These are phyloP conservation scores for Talaromyces pinophilus DNA, from an alignment of 2,329 filamentous ascomycete genomes.

Conservation along the genomic window DNA sequence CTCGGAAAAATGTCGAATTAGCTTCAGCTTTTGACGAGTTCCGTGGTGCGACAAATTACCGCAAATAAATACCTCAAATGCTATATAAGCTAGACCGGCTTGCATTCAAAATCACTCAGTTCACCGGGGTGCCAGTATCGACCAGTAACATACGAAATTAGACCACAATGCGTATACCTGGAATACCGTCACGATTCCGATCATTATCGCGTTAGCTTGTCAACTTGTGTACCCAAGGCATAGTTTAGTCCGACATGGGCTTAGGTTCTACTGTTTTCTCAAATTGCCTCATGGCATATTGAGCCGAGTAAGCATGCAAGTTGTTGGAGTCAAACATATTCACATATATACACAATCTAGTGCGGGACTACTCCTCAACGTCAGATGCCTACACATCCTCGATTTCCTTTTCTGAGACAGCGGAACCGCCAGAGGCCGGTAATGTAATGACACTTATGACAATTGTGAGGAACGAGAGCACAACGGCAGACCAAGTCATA, in stretches of 20 bases:
- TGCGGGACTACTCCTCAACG: not conserved
- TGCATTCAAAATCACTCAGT: conserved; percentile 3
- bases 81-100: not conserved
- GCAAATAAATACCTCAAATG: conserved; percentile 17
- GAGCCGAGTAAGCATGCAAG: not conserved
- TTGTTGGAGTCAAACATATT: not conserved
- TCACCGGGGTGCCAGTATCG: not conserved
- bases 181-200: not conserved
- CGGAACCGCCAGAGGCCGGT: conserved; percentile 24
- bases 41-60: conserved; percentile 1
- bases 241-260: not conserved
- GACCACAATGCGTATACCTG: not conserved
- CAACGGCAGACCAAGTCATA: conserved; percentile 61
- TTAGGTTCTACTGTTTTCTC: not conserved
- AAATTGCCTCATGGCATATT: not conserved
- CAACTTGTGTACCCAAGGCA: not conserved
- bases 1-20: conserved; percentile 12
- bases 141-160: not conserved
- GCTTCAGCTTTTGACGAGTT: not conserved
- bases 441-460: conserved; percentile 35
- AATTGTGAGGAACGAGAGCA: conserved; percentile 34
- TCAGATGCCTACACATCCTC: conserved; percentile 5
- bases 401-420: conserved; percentile 21
- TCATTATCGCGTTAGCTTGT: conserved; percentile 5
- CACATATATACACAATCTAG: conserved; percentile 5